A percentile compares a stretch with the other conserved stretches of the same genome.
phyloP scores from a whole-genome alignment of 1,139 yeast species.

The Candida gigantensis region DNA sequence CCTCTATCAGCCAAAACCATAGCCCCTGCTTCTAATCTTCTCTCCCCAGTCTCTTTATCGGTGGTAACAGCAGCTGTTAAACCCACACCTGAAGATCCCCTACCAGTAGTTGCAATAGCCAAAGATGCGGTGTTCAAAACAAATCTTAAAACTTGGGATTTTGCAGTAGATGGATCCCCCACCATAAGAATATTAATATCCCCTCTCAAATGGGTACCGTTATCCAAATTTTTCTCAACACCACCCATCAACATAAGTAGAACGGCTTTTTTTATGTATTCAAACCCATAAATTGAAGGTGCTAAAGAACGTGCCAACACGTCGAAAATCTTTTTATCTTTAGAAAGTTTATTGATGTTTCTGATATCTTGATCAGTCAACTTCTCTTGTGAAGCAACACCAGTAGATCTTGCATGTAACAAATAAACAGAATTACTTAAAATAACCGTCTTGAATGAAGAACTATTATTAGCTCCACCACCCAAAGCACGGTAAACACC shows the following conservation, averaged over 20 bases:
- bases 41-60: slow-evolving; percentile 95
- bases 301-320: slow-evolving; percentile 84
- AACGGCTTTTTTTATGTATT: slow-evolving; percentile 87
- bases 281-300: slow-evolving; percentile 94
- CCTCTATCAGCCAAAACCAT: slow-evolving; percentile 99
- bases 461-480: slow-evolving; percentile 64
- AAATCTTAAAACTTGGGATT: slow-evolving; percentile 91
- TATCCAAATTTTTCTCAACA: slow-evolving; percentile 87
- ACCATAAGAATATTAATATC: slow-evolving; percentile 95
- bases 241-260: slow-evolving; percentile 92
- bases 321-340: slow-evolving; percentile 69
- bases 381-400: slow-evolving; percentile 74
- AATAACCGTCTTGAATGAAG: slow-evolving; percentile 78
- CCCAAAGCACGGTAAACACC: slow-evolving; percentile 95
- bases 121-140: slow-evolving; percentile 92
- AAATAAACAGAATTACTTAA: slow-evolving; percentile 89
- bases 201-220: slow-evolving; percentile 97
- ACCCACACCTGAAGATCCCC: slow-evolving; percentile 99
- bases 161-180: slow-evolving; percentile 99
- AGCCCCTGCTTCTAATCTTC: slow-evolving; percentile 98
- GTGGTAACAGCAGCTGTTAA: slow-evolving; percentile 97
- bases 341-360: slow-evolving; percentile 78
- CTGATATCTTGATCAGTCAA: slow-evolving; percentile 83
- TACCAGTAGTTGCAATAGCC: slow-evolving; percentile 98
- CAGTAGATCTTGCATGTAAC: slow-evolving; percentile 83